phyloP scores from a whole-genome alignment of 768 basidiomycete species.

The Hydnomerulius pinastri region DNA sequence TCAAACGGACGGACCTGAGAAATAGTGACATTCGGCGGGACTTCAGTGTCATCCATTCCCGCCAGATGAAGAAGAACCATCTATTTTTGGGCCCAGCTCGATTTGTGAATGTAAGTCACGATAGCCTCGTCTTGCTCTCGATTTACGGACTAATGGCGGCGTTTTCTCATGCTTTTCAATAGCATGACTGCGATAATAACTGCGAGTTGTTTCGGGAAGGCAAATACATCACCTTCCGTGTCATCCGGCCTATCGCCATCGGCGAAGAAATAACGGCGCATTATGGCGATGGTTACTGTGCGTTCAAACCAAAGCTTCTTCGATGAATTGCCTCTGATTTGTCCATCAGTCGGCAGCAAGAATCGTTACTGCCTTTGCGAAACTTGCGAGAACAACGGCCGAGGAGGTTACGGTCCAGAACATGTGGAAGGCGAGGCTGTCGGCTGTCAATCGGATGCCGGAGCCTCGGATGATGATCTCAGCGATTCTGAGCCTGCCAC shows the following conservation, averaged over 20 bases:
- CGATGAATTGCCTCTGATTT: conserved; percentile 31
- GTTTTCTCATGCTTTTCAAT: conserved; percentile 20
- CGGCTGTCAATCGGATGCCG: conserved; percentile 50
- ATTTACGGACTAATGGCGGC: neutral
- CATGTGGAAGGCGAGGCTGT: conserved; percentile 52
- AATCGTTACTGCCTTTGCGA: conserved; percentile 83
- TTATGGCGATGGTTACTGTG: conserved; percentile 90
- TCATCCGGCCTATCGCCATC: conserved; percentile 71
- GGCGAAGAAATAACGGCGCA: conserved; percentile 91
- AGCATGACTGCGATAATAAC: conserved; percentile 92
- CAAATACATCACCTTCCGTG: conserved; percentile 86
- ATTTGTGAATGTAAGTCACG: conserved; percentile 80
- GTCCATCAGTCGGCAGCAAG: conserved; percentile 56
- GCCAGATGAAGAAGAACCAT: conserved; percentile 90
- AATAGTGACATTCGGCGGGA: conserved; percentile 75
- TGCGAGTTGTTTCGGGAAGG: conserved; percentile 88
- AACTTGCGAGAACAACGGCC: conserved; percentile 76
- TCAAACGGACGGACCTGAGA: conserved; percentile 78
- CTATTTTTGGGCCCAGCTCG: conserved; percentile 89
- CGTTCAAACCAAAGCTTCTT: conserved; percentile 37
- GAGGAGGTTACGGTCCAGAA: conserved; percentile 69
- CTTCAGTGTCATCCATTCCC: conserved; percentile 90
- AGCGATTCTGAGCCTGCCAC: conserved; percentile 46
- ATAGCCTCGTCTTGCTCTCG: conserved; percentile 1
- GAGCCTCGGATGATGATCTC: conserved; percentile 33